Percentiles rank a stretch among this genome's conserved stretches.
Conservation (phyloP, 345 rosid species). For the Euphorbia pulcherrima region DNA sequence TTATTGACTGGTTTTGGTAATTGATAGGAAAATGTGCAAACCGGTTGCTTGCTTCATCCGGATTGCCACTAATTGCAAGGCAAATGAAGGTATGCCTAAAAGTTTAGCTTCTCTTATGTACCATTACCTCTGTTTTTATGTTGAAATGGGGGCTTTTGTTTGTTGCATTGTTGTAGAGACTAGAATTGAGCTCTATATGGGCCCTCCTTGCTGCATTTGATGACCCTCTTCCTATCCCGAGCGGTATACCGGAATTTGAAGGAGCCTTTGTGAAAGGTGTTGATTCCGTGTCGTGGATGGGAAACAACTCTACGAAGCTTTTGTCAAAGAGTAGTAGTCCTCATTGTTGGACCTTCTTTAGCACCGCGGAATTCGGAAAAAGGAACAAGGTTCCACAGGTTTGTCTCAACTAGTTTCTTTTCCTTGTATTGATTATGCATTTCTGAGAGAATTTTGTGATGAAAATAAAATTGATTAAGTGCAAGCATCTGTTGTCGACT, state of each 20-base stretch:
- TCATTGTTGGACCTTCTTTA: constrained; percentile 82
- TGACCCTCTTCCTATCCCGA: constrained; percentile 61
- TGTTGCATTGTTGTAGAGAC: constrained; percentile 36
- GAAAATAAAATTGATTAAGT: not conserved
- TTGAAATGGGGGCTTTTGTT: not conserved
- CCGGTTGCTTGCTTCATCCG: constrained; percentile 80
- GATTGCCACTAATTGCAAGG: constrained; percentile 74
- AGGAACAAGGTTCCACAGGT: constrained; percentile 90
- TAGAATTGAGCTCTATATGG: constrained; percentile 82
- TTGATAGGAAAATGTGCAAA: constrained; percentile 85
- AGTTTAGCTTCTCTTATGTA: not conserved
- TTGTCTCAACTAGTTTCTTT: constrained; percentile 7
- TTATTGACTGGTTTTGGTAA: not conserved
- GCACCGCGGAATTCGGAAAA: constrained; percentile 76
- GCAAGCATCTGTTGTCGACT: not conserved
- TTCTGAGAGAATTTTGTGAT: not conserved
- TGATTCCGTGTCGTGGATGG: constrained; percentile 90
- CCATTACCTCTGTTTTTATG: constrained; percentile 6
- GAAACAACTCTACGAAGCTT: constrained; percentile 74
- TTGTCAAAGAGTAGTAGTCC: constrained; percentile 33
- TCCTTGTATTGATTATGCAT: not conserved
- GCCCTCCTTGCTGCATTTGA: constrained; percentile 92
- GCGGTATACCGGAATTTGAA: constrained; percentile 42
- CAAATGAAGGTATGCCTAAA: constrained; percentile 74
- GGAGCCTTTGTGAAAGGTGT: constrained; percentile 89